A percentile compares a stretch with the other conserved stretches of the same genome.
phyloP scores from a whole-genome alignment of 73 alveolate genomes.

The Symbiodinium pilosum region DNA sequence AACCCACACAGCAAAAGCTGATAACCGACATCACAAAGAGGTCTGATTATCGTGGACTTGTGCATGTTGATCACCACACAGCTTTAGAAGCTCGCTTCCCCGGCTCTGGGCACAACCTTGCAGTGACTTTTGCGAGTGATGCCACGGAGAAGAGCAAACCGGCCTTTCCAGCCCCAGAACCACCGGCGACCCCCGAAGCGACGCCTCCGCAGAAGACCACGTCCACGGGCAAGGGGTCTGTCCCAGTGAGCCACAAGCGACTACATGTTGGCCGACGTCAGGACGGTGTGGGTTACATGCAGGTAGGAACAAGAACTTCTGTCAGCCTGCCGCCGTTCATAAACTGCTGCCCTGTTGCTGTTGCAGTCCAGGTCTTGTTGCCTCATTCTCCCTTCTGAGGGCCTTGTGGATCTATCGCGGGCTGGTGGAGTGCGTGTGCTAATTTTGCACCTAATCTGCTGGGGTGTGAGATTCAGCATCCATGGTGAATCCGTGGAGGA shows the following conservation, averaged over 20 bases:
- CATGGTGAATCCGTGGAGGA: slow-evolving; percentile 37
- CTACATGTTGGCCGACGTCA: slow-evolving; percentile 52
- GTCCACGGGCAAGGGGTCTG: slow-evolving; percentile 5
- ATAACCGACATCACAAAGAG: slow-evolving; percentile 65
- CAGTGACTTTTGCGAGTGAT: slow-evolving; percentile 21
- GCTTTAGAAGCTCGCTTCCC: slow-evolving; percentile 80
- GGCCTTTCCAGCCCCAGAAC: slow-evolving; percentile 88
- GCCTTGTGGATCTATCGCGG: too few relatives aligned
- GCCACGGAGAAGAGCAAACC: slow-evolving; percentile 44
- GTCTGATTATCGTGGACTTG: slow-evolving; percentile 71
- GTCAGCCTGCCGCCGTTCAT: too few relatives aligned
- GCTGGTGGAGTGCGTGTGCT: too few relatives aligned
- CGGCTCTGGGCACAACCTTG: slow-evolving; percentile 49
- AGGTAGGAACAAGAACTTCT: too few relatives aligned
- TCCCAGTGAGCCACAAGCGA: slow-evolving; percentile 38
- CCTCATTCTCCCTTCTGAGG: too few relatives aligned
- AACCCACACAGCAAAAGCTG: neutral
- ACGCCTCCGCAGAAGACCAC: neutral
- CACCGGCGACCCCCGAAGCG: slow-evolving; percentile 51
- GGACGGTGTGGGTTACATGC: too few relatives aligned
- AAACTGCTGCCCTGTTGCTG: neutral
- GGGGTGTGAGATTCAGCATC: too few relatives aligned
- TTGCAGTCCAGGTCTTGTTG: neutral
- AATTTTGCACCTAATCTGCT: too few relatives aligned
- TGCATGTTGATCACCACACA: slow-evolving; percentile 60